Conservation (phyloP, 345 rosid species). For the Noccaea caerulescens region DNA sequence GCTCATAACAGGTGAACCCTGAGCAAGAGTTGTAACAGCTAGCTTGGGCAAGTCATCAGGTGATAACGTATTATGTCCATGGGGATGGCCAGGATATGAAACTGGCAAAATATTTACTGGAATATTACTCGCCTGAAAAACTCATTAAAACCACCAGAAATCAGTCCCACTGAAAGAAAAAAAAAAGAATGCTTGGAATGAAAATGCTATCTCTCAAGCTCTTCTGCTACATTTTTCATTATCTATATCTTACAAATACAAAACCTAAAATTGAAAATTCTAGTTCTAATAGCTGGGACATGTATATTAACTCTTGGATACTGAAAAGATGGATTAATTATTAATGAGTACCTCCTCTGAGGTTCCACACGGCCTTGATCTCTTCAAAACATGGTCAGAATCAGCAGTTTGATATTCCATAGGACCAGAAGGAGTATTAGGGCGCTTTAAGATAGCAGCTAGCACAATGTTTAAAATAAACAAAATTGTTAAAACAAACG, state of each 20-base stretch:
- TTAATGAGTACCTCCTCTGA: conserved; percentile 64
- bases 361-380: conserved; percentile 72
- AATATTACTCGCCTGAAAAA: conserved; percentile 65
- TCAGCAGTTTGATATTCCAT: conserved; percentile 84
- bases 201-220: not conserved
- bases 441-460: conserved; percentile 71
- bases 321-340: conserved; percentile 5
- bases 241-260: not conserved
- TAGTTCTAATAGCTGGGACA: not conserved
- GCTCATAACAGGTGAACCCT: conserved; percentile 78
- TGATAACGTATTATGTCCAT: conserved; percentile 72
- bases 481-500: not conserved
- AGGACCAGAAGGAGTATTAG: conserved; percentile 67
- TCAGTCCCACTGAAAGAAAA: not conserved
- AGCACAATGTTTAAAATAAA: conserved; percentile 24
- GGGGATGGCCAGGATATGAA: conserved; percentile 67
- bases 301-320: conserved; percentile 6
- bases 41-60: conserved; percentile 82
- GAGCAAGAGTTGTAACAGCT: conserved; percentile 60
- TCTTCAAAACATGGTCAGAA: conserved; percentile 72
- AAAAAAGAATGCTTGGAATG: not conserved
- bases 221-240: not conserved
- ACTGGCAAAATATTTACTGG: conserved; percentile 72
- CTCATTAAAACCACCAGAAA: conserved; percentile 12
- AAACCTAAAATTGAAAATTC: conserved; percentile 1